These are phyloP conservation scores for Blastobotrys ciferrii DNA, from an alignment of 1,139 yeast genomes.

Conservation along the genomic window DNA sequence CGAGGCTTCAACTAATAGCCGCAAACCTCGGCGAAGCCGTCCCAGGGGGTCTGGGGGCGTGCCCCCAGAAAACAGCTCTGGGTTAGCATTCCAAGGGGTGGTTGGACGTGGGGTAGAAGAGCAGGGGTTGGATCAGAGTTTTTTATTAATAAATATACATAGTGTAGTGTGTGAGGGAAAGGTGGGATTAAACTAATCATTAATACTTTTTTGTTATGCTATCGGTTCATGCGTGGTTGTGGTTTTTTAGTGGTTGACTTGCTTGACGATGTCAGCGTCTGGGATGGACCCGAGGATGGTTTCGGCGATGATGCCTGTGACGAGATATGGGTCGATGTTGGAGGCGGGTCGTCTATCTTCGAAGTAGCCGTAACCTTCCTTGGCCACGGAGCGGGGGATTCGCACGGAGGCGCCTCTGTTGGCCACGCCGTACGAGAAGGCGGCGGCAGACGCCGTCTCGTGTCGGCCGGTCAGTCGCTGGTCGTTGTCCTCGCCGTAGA, in stretches of 20 bases:
- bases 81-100: no score
- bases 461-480: conserved; percentile 96
- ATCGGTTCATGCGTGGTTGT: neutral
- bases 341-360: conserved; percentile 99
- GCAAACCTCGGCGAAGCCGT: no score
- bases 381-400: conserved; percentile 98
- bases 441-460: conserved; percentile 93
- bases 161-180: neutral
- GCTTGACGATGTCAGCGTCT: conserved; percentile 83
- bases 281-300: conserved; percentile 94
- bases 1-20: no score
- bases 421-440: conserved; percentile 95
- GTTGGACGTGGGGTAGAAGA: neutral
- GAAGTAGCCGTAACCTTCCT: conserved; percentile 96
- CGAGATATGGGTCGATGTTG: conserved; percentile 97
- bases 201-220: conserved; percentile 5
- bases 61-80: no score
- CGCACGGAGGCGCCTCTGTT: conserved; percentile 99
- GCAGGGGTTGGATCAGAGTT: neutral
- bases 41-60: no score
- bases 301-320: conserved; percentile 97
- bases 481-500: conserved; percentile 94
- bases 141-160: neutral
- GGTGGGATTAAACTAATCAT: neutral
- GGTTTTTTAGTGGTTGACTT: conserved; percentile 16